Evolutionary conservation across 768 basidiomycete species (phyloP).

Genomic region (Macrolepiota albuminosa): DNA sequence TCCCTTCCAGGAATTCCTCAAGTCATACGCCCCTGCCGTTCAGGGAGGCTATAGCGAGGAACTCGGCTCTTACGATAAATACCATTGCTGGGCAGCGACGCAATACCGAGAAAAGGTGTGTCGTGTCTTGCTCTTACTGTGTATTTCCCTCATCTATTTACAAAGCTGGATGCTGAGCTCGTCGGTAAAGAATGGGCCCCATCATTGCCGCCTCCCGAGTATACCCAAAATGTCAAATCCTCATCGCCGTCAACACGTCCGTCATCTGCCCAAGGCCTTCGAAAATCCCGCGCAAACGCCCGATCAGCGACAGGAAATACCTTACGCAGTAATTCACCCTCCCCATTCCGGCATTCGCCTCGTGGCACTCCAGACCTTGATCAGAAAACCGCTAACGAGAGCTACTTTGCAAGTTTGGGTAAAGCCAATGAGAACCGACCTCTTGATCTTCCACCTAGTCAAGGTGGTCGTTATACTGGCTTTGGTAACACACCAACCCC

Average conservation of each 20-base stretch:
- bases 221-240: constrained; percentile 31
- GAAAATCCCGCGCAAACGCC: constrained; percentile 76
- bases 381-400: constrained; percentile 80
- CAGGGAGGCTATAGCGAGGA: constrained; percentile 66
- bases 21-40: constrained; percentile 58
- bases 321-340: constrained; percentile 50
- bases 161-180: constrained; percentile 71
- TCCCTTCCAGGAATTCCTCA: constrained; percentile 75
- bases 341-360: constrained; percentile 44
- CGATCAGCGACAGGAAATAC: constrained; percentile 45
- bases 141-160: constrained; percentile 16
- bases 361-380: constrained; percentile 44
- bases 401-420: constrained; percentile 82
- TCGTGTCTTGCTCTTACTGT: background rate
- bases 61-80: constrained; percentile 67
- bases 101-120: constrained; percentile 93
- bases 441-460: constrained; percentile 80
- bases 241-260: constrained; percentile 53
- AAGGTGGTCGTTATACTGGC: constrained; percentile 90
- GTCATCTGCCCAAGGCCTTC: constrained; percentile 74
- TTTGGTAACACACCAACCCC: constrained; percentile 86
- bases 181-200: constrained; percentile 78
- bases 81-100: constrained; percentile 90
- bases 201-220: constrained; percentile 58
- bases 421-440: constrained; percentile 75